A percentile compares a stretch with the other conserved stretches of the same genome.
Conservation (phyloP, 768 basidiomycete genomes). For the Daedalea quercina region DNA sequence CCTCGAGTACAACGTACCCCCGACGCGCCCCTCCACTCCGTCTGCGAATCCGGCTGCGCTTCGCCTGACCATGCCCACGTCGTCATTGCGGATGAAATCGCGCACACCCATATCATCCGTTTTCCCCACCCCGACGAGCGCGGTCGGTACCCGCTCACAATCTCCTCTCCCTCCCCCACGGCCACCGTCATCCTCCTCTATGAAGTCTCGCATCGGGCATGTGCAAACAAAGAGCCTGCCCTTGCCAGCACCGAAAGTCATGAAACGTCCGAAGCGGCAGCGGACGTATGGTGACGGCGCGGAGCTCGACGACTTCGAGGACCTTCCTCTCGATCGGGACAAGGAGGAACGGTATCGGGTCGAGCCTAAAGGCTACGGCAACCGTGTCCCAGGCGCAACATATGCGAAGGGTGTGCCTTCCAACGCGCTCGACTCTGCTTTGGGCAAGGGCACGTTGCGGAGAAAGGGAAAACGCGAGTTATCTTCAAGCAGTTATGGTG, state of each 20-base stretch:
- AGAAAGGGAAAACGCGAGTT: conserved; percentile 49
- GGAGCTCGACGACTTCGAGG: conserved; percentile 83
- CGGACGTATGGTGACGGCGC: conserved; percentile 82
- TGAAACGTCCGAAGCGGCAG: conserved; percentile 72
- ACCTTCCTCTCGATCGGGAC: conserved; percentile 80
- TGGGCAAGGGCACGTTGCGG: conserved; percentile 51
- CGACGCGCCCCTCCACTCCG: conserved; percentile 73
- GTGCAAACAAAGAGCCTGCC: conserved; percentile 33
- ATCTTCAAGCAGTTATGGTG: conserved; percentile 37
- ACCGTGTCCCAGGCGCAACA: conserved; percentile 53
- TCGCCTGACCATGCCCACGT: conserved; percentile 84
- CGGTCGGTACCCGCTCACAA: conserved; percentile 38
- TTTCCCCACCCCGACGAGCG: conserved; percentile 43
- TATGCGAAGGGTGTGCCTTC: conserved; percentile 29
- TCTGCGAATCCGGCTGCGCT: conserved; percentile 72
- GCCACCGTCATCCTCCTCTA: conserved; percentile 44
- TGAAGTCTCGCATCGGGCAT: conserved; percentile 18
- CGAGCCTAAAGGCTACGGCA: conserved; percentile 61
- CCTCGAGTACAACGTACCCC: conserved; percentile 63
- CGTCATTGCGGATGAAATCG: conserved; percentile 59
- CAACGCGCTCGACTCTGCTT: conserved; percentile 26
- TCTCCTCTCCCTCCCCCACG: conserved; percentile 52
- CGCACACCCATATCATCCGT: conserved; percentile 73
- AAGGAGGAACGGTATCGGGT: conserved; percentile 72
- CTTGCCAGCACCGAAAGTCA: conserved; percentile 48